Evolutionary conservation across 2,329 filamentous ascomycete genomes (phyloP), one percentile per base, ranked within the genome.

Genomic region (Plectosphaerella cucumerina): DNA sequence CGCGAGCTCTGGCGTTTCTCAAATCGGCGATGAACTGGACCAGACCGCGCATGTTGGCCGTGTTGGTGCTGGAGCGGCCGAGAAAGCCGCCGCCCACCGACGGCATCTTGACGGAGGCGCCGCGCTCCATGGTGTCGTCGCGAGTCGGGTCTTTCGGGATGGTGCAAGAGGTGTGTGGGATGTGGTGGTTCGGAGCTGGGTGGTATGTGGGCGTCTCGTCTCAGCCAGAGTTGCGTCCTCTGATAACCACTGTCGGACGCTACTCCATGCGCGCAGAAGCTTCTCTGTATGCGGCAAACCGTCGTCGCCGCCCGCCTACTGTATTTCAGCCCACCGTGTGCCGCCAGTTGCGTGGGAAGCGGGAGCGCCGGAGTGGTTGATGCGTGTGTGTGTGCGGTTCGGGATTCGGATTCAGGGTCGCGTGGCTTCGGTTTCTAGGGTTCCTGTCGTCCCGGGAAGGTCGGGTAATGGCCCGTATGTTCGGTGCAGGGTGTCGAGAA

Each of bases 11-110:
- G 49, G 94, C 94, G 70, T 99, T 99, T 67, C 94, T 81, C 63
- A 99, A 71, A 69, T 99, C 94, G 55, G 94, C 94, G 68, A 99
- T 99, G 75, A 99, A 99, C 68, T 97, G 95, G 45, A 99, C 94
- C 60, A 99, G 78, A 23, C 94, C 93, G 60, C 84, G 81, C 84
- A 87, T 87, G 64, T 86, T 86, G 39, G 82, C 77, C 67, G 81
- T 85, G 66, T 75, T 83, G 61, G 74, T 82, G 63, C 74, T 82
- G 59, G 83, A 86, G 58, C 84, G 82, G 75, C 82, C 81, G 54
- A 87, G 76, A 57, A 86, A 87, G 68, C 82, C 80, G 62, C 75
- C 71, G 26, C 74, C 71, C n/a, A 76, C 71, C 50, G 78, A 77
- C 61, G 81, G 77, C 80, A 84, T 84, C 57, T 56, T 67, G 65